These are phyloP conservation scores for Pichia sp. DNA, from an alignment of 1,139 yeast genomes.

Conservation along the genomic window DNA sequence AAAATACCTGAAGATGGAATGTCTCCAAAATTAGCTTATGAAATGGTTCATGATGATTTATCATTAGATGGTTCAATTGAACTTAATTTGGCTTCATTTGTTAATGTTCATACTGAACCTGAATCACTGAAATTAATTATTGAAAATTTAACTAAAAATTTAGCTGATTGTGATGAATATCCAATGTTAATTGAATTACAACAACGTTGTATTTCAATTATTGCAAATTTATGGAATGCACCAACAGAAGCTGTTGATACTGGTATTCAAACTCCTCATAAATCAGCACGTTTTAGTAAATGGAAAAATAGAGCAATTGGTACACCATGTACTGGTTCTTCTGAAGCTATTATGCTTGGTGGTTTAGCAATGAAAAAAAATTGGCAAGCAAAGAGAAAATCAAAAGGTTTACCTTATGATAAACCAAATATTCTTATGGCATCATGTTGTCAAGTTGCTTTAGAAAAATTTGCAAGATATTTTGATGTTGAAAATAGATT, in stretches of 20 bases:
- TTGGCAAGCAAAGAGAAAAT: constrained; percentile 68
- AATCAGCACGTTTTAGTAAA: constrained; percentile 4
- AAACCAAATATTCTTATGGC: constrained; percentile 91
- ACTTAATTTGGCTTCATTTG: constrained; percentile 82
- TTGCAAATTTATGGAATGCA: constrained; percentile 79
- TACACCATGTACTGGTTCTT: constrained; percentile 89
- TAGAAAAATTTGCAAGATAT: constrained; percentile 89
- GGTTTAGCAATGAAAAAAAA: constrained; percentile 86
- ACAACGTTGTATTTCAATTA: constrained; percentile 72
- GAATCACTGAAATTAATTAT: constrained; percentile 44
- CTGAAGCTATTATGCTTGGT: constrained; percentile 90
- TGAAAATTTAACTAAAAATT: constrained; percentile 76
- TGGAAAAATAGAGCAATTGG: constrained; percentile 52
- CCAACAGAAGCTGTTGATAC: constrained; percentile 33
- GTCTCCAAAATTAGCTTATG: constrained; percentile 47
- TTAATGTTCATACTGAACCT: constrained; percentile 63
- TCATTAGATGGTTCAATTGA: constrained; percentile 79
- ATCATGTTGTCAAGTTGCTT: constrained; percentile 89
- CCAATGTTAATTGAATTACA: constrained; percentile 80
- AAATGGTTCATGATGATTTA: constrained; percentile 65
- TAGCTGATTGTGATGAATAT: constrained; percentile 91
- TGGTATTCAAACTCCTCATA: constrained; percentile 14
- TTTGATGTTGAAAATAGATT: constrained; percentile 85
- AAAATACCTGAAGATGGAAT: constrained; percentile 55
- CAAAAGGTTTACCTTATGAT: constrained; percentile 50